Evolutionary conservation across 2,329 filamentous ascomycete species (phyloP).

Genomic region (Colletotrichum liriopes): DNA sequence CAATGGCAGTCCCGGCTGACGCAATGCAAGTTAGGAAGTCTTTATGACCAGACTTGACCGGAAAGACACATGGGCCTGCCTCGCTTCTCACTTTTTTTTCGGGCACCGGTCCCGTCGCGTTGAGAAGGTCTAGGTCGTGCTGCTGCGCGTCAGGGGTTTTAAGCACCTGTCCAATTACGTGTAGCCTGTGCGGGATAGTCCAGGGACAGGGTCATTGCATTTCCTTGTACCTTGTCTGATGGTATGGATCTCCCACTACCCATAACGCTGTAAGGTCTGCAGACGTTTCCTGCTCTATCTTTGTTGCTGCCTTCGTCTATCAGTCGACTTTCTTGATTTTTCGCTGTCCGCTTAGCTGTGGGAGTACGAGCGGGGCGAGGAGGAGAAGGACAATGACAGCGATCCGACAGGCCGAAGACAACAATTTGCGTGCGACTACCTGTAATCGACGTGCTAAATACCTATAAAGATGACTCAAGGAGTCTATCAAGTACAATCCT

Average conservation of each 20-base stretch:
- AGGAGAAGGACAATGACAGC: not conserved
- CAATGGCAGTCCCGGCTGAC: not conserved
- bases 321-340: not conserved
- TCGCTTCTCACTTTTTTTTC: constrained; percentile 6
- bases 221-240: not conserved
- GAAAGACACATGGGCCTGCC: not conserved
- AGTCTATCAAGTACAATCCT: not conserved
- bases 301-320: not conserved
- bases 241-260: not conserved
- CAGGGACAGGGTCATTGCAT: not conserved
- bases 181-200: constrained; percentile 7
- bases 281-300: not conserved
- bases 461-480: not conserved
- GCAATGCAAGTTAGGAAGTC: not conserved
- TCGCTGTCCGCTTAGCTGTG: not conserved
- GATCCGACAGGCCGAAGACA: not conserved
- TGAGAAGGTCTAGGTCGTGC: not conserved
- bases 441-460: not conserved
- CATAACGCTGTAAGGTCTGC: not conserved
- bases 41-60: not conserved
- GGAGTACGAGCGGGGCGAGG: not conserved
- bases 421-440: not conserved
- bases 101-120: constrained; percentile 14
- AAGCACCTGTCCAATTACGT: constrained; percentile 11
- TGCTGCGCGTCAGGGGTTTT: constrained; percentile 6